Percentiles rank a stretch among this genome's conserved stretches.
phyloP scores from a whole-genome alignment of 768 basidiomycete species.

The Rhizopogon rudus region DNA sequence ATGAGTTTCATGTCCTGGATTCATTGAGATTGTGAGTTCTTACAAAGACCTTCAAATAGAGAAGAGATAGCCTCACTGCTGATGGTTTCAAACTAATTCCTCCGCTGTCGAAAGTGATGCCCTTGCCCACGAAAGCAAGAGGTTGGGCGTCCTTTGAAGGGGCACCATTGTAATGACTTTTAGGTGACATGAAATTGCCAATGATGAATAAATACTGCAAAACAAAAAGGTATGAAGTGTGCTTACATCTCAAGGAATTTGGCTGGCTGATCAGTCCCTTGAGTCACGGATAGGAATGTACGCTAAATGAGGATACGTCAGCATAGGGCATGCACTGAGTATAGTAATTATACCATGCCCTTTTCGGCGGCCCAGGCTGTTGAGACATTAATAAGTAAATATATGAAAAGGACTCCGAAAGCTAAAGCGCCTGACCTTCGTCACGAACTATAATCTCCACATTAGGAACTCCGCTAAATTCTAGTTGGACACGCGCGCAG shows the following conservation, averaged over 20 bases:
- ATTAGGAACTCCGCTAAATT: conserved; percentile 61
- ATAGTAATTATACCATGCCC: conserved; percentile 56
- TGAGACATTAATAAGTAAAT: background rate
- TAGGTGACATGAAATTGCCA: background rate
- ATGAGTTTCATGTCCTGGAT: conserved; percentile 74
- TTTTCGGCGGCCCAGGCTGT: conserved; percentile 79
- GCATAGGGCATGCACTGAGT: background rate
- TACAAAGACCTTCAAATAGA: background rate
- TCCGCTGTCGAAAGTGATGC: conserved; percentile 87
- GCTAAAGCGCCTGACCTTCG: conserved; percentile 44
- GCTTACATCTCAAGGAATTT: conserved; percentile 82
- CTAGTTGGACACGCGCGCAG: conserved; percentile 61
- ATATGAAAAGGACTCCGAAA: background rate
- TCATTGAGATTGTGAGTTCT: background rate
- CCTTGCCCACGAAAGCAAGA: conserved; percentile 79
- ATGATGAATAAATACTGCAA: background rate
- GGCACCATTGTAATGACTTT: conserved; percentile 80
- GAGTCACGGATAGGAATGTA: conserved; percentile 83
- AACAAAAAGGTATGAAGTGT: background rate
- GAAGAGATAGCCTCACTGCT: conserved; percentile 37
- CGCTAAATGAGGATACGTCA: conserved; percentile 35
- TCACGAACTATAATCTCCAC: conserved; percentile 70
- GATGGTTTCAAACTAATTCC: conserved; percentile 84
- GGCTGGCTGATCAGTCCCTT: conserved; percentile 77
- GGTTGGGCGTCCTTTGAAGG: conserved; percentile 50